Conservation (phyloP, 495 filamentous ascomycete genomes). For the Xylaria curta region DNA sequence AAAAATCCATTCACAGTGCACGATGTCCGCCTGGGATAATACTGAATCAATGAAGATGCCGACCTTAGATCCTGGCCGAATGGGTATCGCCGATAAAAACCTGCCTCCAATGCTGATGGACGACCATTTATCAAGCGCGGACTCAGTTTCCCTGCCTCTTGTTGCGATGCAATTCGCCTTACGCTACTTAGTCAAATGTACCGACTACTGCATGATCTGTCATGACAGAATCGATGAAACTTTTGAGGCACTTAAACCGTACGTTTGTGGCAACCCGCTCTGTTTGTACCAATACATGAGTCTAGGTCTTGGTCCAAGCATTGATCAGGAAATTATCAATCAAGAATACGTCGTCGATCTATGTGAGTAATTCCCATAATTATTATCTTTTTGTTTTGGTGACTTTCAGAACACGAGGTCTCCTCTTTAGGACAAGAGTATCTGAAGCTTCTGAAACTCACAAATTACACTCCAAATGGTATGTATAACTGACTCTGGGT, state of each 20-base stretch:
- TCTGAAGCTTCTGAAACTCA: no score
- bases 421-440: no score
- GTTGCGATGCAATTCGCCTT: slow-evolving; percentile 81
- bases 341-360: slow-evolving; percentile 88
- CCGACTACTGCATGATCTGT: slow-evolving; percentile 88
- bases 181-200: slow-evolving; percentile 80
- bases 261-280: slow-evolving; percentile 80
- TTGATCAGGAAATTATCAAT: slow-evolving; percentile 82
- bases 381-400: no score
- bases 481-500: no score
- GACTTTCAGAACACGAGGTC: no score
- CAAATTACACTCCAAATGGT: no score
- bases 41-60: slow-evolving; percentile 26
- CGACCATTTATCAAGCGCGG: slow-evolving; percentile 31
- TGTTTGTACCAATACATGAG: slow-evolving; percentile 93
- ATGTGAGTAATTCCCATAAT: slow-evolving; percentile 15
- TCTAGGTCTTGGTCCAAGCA: slow-evolving; percentile 82
- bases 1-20: slow-evolving; percentile 42
- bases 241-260: slow-evolving; percentile 89
- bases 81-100: slow-evolving; percentile 1
- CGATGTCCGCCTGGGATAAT: background rate
- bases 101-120: slow-evolving; percentile 24
- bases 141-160: slow-evolving; percentile 66
- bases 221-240: slow-evolving; percentile 72
- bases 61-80: background rate